A percentile compares a stretch with the other conserved stretches of the same genome.
Evolutionary conservation across 2,329 filamentous ascomycete genomes (phyloP).

Genomic region (Colletotrichum cuscutae): DNA sequence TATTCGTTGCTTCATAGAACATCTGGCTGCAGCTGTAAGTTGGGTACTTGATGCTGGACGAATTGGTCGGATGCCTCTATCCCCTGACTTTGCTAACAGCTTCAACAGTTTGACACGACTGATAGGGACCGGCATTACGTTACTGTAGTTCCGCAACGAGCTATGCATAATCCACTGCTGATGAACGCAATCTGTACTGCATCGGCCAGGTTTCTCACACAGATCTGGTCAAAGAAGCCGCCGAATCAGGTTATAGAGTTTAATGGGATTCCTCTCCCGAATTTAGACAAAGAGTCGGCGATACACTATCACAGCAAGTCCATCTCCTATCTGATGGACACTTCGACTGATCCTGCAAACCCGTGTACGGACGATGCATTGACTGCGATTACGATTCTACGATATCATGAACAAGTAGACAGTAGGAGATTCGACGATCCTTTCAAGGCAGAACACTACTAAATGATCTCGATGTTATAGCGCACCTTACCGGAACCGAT

Average conservation of each 20-base stretch:
- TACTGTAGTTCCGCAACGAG: slow-evolving; percentile 7
- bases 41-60: background rate
- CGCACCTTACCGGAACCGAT: slow-evolving; percentile 13
- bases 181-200: slow-evolving; percentile 22
- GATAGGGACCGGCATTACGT: slow-evolving; percentile 18
- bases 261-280: background rate
- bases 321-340: slow-evolving; percentile 11
- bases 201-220: slow-evolving; percentile 7
- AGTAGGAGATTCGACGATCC: background rate
- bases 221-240: slow-evolving; percentile 6
- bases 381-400: slow-evolving; percentile 12
- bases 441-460: no score
- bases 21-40: slow-evolving; percentile 19
- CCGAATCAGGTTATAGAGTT: background rate
- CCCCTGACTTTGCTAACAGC: background rate
- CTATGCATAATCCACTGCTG: background rate
- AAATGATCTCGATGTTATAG: background rate
- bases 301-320: slow-evolving; percentile 17
- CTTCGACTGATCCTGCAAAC: slow-evolving; percentile 5
- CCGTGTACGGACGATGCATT: slow-evolving; percentile 19
- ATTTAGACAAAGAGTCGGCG: slow-evolving; percentile 12
- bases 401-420: slow-evolving; percentile 17
- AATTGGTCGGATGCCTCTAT: background rate
- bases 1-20: slow-evolving; percentile 12
- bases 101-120: slow-evolving; percentile 10